These are phyloP conservation scores for Zea luxurians DNA, from an alignment of 176 grass and related monocot species.

Conservation along the genomic window DNA sequence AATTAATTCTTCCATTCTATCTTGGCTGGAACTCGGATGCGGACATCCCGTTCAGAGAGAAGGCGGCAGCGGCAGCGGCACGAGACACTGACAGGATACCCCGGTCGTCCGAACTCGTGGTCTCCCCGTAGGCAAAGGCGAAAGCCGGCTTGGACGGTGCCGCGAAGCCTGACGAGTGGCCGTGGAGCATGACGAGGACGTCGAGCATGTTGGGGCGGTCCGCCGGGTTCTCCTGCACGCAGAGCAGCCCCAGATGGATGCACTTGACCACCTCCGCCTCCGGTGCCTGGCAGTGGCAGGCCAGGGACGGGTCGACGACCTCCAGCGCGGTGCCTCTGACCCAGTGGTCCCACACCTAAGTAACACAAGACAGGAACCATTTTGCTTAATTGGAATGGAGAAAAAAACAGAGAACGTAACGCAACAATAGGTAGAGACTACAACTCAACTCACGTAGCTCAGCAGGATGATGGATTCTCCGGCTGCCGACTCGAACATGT, in stretches of 20 bases:
- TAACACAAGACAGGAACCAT: too few relatives aligned
- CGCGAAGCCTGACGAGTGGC: neutral
- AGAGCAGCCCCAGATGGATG: constrained; percentile 39
- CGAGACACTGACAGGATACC: too few relatives aligned
- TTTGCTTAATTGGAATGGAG: too few relatives aligned
- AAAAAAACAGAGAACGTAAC: too few relatives aligned
- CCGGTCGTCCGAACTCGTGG: neutral
- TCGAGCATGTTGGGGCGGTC: constrained; percentile 20
- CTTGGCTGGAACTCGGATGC: too few relatives aligned
- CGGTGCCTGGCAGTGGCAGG: neutral
- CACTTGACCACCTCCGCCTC: constrained; percentile 36
- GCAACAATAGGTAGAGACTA: too few relatives aligned
- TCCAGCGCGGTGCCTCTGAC: neutral
- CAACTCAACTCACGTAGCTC: constrained; percentile 24
- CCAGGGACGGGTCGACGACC: constrained; percentile 11
- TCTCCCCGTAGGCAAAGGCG: neutral
- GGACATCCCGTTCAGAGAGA: neutral
- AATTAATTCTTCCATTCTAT: too few relatives aligned
- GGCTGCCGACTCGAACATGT: neutral
- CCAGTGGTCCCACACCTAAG: constrained; percentile 48
- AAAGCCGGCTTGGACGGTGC: constrained; percentile 32
- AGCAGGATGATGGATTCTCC: constrained; percentile 9
- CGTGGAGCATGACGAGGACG: constrained; percentile 35
- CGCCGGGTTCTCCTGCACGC: constrained; percentile 35
- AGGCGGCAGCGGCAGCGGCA: neutral